A percentile compares a stretch with the other conserved stretches of the same genome.
phyloP scores from a whole-genome alignment of 1,139 yeast genomes.

The Yamadazyma trypodendri region DNA sequence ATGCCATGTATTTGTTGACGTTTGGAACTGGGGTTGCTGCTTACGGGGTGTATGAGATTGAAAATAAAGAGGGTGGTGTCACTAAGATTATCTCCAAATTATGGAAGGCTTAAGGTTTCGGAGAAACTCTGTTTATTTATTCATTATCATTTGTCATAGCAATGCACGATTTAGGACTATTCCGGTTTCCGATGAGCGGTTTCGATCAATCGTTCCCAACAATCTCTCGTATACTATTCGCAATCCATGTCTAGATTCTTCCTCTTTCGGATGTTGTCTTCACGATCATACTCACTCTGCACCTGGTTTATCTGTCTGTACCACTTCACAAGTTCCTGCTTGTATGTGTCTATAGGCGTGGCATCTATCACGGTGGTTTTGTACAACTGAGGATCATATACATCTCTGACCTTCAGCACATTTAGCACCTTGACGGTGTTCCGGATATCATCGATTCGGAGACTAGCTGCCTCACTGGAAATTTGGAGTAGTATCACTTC shows the following conservation, averaged over 20 bases:
- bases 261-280: conserved; percentile 5
- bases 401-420: conserved; percentile 27
- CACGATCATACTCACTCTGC: conserved; percentile 4
- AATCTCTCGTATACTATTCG: too few species aligned
- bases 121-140: conserved; percentile 7
- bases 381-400: conserved; percentile 25
- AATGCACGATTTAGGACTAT: not conserved
- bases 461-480: conserved; percentile 24
- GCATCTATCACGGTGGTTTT: conserved; percentile 21
- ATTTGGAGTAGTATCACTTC: conserved; percentile 11
- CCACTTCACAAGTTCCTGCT: conserved; percentile 4
- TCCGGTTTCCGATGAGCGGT: too few species aligned
- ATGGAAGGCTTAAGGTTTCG: conserved; percentile 33
- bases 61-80: conserved; percentile 57
- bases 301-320: conserved; percentile 6
- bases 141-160: conserved; percentile 7
- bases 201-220: too few species aligned
- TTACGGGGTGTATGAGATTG: conserved; percentile 81
- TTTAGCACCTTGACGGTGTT: conserved; percentile 19
- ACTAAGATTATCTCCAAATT: conserved; percentile 34
- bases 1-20: conserved; percentile 63
- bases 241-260: conserved; percentile 2
- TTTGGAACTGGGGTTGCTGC: conserved; percentile 71
- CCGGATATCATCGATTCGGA: conserved; percentile 29
- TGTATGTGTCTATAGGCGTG: conserved; percentile 9